These are phyloP conservation scores for Phytophthora capsici DNA, from an alignment of 352 stramenopile species.

Conservation along the genomic window DNA sequence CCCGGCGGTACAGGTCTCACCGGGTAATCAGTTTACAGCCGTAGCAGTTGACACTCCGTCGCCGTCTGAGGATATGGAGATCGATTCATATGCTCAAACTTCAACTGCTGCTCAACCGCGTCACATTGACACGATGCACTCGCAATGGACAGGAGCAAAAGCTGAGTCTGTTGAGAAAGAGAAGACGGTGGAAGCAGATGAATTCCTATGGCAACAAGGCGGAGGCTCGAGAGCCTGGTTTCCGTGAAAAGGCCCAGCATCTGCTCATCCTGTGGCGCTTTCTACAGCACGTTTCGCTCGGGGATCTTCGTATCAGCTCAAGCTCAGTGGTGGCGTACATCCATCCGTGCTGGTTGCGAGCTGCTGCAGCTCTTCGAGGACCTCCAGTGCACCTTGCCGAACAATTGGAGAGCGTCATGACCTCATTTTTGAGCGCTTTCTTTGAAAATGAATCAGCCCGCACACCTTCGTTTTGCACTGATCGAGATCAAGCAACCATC, in stretches of 20 bases:
- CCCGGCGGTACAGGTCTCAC: constrained; percentile 8
- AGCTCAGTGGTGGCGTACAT: neutral
- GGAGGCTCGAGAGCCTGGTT: neutral
- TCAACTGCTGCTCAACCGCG: neutral
- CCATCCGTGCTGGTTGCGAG: constrained; percentile 10
- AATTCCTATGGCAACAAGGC: constrained; percentile 12
- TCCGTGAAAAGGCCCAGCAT: constrained; percentile 24
- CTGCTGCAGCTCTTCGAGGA: constrained; percentile 11
- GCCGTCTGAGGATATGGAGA: constrained; percentile 8
- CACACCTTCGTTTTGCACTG: neutral
- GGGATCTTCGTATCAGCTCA: constrained; percentile 2
- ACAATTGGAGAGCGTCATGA: neutral
- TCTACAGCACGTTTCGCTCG: constrained; percentile 5
- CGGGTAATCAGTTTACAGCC: constrained; percentile 8
- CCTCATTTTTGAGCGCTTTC: neutral
- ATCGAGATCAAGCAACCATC: neutral
- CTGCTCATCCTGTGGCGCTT: constrained; percentile 31
- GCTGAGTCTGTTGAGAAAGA: too few relatives aligned
- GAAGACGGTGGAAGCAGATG: neutral
- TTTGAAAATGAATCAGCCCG: neutral
- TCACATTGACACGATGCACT: neutral
- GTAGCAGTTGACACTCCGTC: constrained; percentile 2
- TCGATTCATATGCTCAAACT: neutral
- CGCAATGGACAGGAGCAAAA: neutral
- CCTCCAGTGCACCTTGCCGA: neutral